Evolutionary conservation across 2,329 filamentous ascomycete species (phyloP), one percentile per base, ranked within the genome.

Genomic region (Orbilia oligospora): DNA sequence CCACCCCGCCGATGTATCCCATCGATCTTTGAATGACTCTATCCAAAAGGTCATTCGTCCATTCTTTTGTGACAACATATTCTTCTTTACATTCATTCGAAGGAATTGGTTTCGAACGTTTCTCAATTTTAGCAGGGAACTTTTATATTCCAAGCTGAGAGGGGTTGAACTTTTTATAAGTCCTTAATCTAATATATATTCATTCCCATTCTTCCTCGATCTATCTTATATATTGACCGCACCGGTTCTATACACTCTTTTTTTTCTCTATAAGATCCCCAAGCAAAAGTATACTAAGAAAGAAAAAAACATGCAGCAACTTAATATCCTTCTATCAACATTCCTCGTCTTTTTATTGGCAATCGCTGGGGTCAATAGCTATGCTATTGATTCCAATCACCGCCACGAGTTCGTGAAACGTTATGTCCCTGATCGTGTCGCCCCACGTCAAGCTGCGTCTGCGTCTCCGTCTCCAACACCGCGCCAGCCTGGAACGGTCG

Each of bases 1-100:
- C 58, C 66, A 16, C 58, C 44, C 72, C 49, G 27, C 53, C 75
- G 75, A 68, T 68, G 68, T 46, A 64, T 58, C 24, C 12, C 68
- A 56, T 72, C 75, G 75, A 77, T 41, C n/a, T 67, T 22, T 78
- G 75, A 78, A 44, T 72, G 75, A 68, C 68, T 64, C 68, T 71
- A 9, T 64, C 22, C 53, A 65, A 51, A 78, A 61, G 33, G 68
- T 64, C 75, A 68, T 69, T 78, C 68, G 75, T 78, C 75, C 75
- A 78, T 65, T 78, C 75, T 53, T 78, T 36, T 55, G 14, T 67
- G 51, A 30, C 46, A 46, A 41, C 55, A 51, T 67, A 75, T 55
- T 41, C 33, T 61, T 61, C 56, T 61, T 18, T 41, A 76, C 71
- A 65, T 53, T 58, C 68, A 58, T 69, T 71, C 56, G 55, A 20